Base-by-base conservation (phyloP, 371 early-diverging fungal species). In the Smittium mucronatum region DNA sequence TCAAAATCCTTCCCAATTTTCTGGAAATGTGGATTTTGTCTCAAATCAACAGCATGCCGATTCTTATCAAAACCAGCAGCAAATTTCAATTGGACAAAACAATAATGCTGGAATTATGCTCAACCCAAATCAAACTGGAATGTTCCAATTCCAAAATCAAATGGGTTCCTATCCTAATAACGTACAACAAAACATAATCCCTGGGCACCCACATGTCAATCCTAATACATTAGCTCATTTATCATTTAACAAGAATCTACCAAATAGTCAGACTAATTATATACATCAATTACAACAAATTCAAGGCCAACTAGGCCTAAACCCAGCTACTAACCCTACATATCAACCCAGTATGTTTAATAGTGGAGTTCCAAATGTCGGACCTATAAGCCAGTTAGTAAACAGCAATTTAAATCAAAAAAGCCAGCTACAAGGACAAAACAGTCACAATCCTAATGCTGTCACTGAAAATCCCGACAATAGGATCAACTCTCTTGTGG, bases 281-380 rank as follows among this genome's bases (percentile, higher is more conserved):
- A 59, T 28, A 5, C 59, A 16, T n/a, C 59, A 59, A 59, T 28
- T 59, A 59, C 59, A 59, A 59, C 59, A 59, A 28, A 28, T 59
- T 59, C 59, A 59, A 28, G 59, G 59, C 5, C 59, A 59, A 28
- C 15, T 59, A 28, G 26, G 5, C n/a, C 59, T n/a, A 5, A 15
- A 5, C 15, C 59, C 11, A 59, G 26, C 26, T 11, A 59, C 15
- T 16, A 59, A n/a, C n/a, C 5, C 59, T 16, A 16, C 59, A 59
- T 28, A 16, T 47, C 47, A 5, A 11, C 47, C 47, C n/a, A n/a
- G n/a, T n/a, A n/a, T n/a, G n/a, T n/a, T n/a, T n/a, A n/a, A n/a
- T n/a, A n/a, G n/a, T n/a, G n/a, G n/a, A n/a, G n/a, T n/a, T n/a
- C n/a, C n/a, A n/a, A n/a, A n/a, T n/a, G n/a, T n/a, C n/a, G n/a